Conservation (phyloP, 208 protist genomes). For the Porcisia deanei region DNA sequence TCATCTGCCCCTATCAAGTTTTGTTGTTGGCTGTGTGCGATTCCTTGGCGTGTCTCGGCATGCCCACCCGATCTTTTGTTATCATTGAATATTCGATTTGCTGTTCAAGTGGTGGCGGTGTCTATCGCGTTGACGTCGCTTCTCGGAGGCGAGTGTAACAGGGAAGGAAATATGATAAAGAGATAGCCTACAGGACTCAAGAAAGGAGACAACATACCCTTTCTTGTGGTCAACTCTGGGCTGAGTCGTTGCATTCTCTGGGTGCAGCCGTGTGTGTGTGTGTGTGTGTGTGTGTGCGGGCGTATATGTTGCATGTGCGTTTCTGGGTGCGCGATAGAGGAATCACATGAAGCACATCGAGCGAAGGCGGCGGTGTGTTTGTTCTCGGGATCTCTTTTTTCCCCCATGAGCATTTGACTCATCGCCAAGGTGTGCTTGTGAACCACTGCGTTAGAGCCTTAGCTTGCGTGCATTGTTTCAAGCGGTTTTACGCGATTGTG, state of each 20-base stretch:
- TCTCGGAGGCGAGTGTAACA: not conserved
- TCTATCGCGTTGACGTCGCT: not conserved
- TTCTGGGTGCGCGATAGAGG: not conserved
- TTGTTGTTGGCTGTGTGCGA: not conserved
- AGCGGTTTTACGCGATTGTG: not conserved
- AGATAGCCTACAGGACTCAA: not conserved
- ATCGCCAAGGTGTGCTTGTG: not conserved
- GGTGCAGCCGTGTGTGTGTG: slow-evolving; percentile 3
- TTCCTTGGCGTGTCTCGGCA: not conserved
- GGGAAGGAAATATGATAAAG: not conserved
- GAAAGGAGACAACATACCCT: not conserved
- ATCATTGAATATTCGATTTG: not conserved
- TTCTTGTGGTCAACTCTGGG: not conserved
- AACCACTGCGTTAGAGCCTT: not conserved
- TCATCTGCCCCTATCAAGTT: not conserved
- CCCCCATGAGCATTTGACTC: not conserved
- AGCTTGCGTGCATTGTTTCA: not conserved
- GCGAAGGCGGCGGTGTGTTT: not conserved
- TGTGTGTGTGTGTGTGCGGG: not conserved
- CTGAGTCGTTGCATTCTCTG: not conserved
- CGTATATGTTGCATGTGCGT: not conserved
- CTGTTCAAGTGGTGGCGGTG: not conserved
- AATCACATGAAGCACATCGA: not conserved
- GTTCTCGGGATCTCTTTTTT: not conserved
- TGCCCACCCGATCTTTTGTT: not conserved